Evolutionary conservation across 83 land plant genomes (phyloP), one percentile per base, ranked within the genome.

Genomic region (Diphasiastrum complanatum): DNA sequence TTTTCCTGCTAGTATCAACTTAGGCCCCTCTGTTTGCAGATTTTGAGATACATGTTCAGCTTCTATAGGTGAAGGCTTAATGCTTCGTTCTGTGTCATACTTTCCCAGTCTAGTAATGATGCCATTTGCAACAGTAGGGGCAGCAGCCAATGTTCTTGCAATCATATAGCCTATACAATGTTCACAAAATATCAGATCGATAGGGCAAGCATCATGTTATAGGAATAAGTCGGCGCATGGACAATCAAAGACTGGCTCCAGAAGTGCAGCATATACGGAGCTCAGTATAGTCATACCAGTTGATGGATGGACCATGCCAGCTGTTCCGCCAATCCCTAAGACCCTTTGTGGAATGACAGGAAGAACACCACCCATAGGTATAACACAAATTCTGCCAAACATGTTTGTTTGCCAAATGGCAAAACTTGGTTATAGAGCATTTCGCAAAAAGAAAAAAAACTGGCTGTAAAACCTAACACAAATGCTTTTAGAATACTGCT

Each of bases 321-420:
- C 97, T 8, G 97, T 91, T 14, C 96, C 97, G 25, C 97, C 97
- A 40, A 91, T 87, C 18, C 95, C 97, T 30, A 87, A 65, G 2
- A 92, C 88, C 60, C 98, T 71, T 53, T 92, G 98, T 55, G 98
- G 96, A 14, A 92, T 81, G 4, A 85, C 84, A 5, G 98, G 98
- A 1, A 92, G 77, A 1, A 90, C 95, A 0, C 96, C 98, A 12
- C 98, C 98, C 98, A 92, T 92, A 2, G 98, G 98, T 57, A 83
- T 92, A 32, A 85, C 71, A 66, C 98, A 88, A 12, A 47, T 66
- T 65, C 72, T 68, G 61, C 31, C 25, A 38, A 35, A 31, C n/a
- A 56, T 25, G 11, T 4, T 5, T 12, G 38, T 27, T 45, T 5
- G 29, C 60, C 11, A 49, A 5, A 8, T 5, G 5, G 8, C 52